These are phyloP conservation scores for Hordeum pubiflorum DNA, from an alignment of 202 grass and related monocot species.

Conservation along the genomic window DNA sequence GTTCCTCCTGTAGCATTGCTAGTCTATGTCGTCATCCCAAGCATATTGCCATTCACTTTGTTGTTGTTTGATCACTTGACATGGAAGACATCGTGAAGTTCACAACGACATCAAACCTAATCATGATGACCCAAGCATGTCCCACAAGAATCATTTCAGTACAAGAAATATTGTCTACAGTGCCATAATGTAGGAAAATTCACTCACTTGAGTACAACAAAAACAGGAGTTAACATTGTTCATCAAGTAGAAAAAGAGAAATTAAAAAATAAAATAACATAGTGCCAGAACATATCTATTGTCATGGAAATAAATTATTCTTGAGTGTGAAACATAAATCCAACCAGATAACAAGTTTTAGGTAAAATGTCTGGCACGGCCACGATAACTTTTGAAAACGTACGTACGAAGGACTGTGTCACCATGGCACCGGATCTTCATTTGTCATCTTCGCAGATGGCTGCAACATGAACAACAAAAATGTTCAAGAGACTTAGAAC, in stretches of 20 bases:
- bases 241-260: neutral
- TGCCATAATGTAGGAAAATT: neutral
- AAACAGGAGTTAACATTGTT: neutral
- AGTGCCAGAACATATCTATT: neutral
- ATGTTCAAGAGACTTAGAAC: neutral
- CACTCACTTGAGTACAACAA: neutral
- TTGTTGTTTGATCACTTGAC: neutral
- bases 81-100: neutral
- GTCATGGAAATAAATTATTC: conserved; percentile 31
- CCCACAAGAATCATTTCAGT: too few species aligned
- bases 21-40: too few species aligned
- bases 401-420: neutral
- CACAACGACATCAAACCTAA: neutral
- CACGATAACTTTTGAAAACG: conserved; percentile 28
- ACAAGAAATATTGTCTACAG: too few species aligned
- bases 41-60: too few species aligned
- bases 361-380: too few species aligned
- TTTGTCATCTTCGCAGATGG: conserved; percentile 54
- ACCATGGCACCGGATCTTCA: conserved; percentile 40
- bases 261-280: conserved; percentile 11
- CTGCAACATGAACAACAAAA: conserved; percentile 32
- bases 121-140: too few species aligned
- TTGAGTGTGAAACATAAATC: conserved; percentile 16
- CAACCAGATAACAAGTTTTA: too few species aligned
- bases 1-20: too few species aligned